These are phyloP conservation scores for Talaromyces islandicus DNA, from an alignment of 2,329 filamentous ascomycete species.

Conservation along the genomic window DNA sequence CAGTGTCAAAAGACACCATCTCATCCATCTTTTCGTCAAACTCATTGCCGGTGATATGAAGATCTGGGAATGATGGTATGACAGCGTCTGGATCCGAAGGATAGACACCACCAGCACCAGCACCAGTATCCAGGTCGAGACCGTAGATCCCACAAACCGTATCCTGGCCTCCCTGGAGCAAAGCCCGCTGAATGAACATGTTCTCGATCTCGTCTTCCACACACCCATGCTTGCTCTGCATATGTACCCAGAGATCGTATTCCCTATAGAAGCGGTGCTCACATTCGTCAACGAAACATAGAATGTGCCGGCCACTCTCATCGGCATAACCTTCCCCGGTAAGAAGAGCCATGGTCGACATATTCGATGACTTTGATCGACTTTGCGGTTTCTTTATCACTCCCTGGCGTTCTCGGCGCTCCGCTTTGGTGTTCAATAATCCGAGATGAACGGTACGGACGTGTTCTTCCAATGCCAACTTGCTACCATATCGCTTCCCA, in stretches of 20 bases:
- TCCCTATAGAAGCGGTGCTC: slow-evolving; percentile 51
- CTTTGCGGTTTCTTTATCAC: slow-evolving; percentile 12
- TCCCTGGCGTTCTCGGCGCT: slow-evolving; percentile 30
- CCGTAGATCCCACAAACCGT: slow-evolving; percentile 31
- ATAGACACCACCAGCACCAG: not conserved
- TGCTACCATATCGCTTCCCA: slow-evolving; percentile 68
- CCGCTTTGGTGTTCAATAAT: slow-evolving; percentile 40
- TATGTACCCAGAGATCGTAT: slow-evolving; percentile 53
- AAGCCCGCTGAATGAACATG: slow-evolving; percentile 34
- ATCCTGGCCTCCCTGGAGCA: slow-evolving; percentile 19
- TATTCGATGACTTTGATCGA: slow-evolving; percentile 18
- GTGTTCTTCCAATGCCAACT: slow-evolving; percentile 75
- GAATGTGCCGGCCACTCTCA: slow-evolving; percentile 44
- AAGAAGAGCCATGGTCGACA: slow-evolving; percentile 42
- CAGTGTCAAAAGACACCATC: slow-evolving; percentile 2
- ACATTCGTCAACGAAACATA: slow-evolving; percentile 48
- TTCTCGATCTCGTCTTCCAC: slow-evolving; percentile 35
- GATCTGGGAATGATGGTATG: not conserved
- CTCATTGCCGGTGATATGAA: slow-evolving; percentile 6
- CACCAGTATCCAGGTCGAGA: slow-evolving; percentile 22
- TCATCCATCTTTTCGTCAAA: slow-evolving; percentile 13
- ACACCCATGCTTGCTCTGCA: slow-evolving; percentile 40
- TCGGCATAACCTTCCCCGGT: slow-evolving; percentile 52
- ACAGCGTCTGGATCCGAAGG: not conserved
- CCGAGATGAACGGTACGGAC: slow-evolving; percentile 75